Evolutionary conservation across 2,329 filamentous ascomycete species (phyloP).

Genomic region (Neopestalotiopsis clavispora): DNA sequence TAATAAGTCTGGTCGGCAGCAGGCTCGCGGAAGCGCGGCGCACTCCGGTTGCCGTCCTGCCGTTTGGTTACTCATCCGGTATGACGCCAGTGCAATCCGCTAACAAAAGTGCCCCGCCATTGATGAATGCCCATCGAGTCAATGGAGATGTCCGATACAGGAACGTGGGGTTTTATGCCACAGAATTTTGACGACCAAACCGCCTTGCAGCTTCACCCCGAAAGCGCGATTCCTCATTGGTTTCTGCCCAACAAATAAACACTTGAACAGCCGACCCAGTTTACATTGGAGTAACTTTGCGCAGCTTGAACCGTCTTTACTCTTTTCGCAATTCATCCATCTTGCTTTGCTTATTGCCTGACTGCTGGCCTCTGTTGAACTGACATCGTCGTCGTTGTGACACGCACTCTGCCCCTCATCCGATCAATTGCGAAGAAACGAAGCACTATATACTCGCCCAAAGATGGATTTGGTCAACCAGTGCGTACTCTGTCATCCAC

Average conservation of each 20-base stretch:
- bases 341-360: background rate
- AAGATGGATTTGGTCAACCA: conserved; percentile 60
- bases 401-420: background rate
- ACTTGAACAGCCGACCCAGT: background rate
- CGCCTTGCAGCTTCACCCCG: background rate
- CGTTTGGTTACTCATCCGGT: background rate
- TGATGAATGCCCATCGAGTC: conserved; percentile 26
- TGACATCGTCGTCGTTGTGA: background rate
- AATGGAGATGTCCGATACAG: conserved; percentile 42
- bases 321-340: background rate
- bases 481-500: conserved; percentile 39
- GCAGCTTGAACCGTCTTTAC: background rate
- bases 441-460: background rate
- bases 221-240: background rate
- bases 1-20: too few relatives aligned
- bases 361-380: background rate
- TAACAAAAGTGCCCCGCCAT: conserved; percentile 24
- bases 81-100: background rate
- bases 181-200: conserved; percentile 7
- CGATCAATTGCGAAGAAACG: background rate
- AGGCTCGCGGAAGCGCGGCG: background rate
- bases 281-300: background rate
- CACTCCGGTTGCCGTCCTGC: background rate
- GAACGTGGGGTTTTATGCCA: conserved; percentile 41
- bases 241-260: conserved; percentile 13